Evolutionary conservation across 2,329 filamentous ascomycete species (phyloP).

Genomic region (Alternaria metachromatica): DNA sequence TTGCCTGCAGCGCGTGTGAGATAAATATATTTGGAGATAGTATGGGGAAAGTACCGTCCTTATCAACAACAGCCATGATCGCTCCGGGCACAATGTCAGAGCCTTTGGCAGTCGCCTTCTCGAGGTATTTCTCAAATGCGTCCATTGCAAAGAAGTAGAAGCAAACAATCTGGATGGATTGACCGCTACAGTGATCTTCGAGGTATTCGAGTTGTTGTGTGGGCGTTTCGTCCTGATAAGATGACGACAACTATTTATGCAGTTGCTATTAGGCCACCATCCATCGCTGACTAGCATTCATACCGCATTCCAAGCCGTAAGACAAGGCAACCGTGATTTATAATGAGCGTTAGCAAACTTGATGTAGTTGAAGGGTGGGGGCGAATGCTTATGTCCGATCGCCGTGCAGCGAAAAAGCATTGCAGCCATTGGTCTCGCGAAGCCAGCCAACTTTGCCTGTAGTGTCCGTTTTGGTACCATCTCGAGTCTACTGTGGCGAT

Average conservation of each 20-base stretch:
- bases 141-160: slow-evolving; percentile 20
- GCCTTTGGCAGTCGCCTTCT: slow-evolving; percentile 22
- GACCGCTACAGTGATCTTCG: background rate
- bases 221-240: background rate
- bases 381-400: background rate
- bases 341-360: background rate
- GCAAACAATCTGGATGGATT: background rate
- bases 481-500: background rate
- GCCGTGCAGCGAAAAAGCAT: background rate
- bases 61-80: slow-evolving; percentile 28
- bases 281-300: background rate
- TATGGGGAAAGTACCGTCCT: slow-evolving; percentile 13
- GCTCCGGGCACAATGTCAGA: slow-evolving; percentile 26
- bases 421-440: background rate
- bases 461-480: background rate
- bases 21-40: slow-evolving; percentile 14
- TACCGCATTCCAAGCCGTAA: background rate
- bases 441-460: background rate
- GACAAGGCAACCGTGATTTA: background rate
- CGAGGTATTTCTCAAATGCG: slow-evolving; percentile 35
- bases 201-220: background rate
- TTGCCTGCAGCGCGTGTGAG: slow-evolving; percentile 28
- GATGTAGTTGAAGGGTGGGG: background rate
- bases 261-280: background rate
- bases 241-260: background rate